Evolutionary conservation across 169 alveolate species (phyloP).

Genomic region (Cryptosporidium baileyi): DNA sequence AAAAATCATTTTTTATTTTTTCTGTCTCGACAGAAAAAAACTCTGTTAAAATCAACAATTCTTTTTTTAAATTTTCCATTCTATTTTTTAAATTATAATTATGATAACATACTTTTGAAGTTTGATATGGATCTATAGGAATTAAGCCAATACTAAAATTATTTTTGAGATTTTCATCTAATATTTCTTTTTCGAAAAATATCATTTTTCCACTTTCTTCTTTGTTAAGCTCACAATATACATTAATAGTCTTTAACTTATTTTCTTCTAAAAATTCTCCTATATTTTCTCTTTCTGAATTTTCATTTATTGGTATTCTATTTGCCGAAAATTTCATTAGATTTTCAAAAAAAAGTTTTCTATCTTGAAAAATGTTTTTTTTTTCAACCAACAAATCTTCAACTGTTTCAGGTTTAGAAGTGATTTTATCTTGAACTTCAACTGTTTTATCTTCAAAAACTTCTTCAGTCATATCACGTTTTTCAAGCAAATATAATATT

Average conservation of each 20-base stretch:
- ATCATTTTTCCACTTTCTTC: not conserved
- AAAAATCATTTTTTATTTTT: too few species aligned
- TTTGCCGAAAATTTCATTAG: not conserved
- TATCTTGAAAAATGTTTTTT: not conserved
- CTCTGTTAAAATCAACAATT: too few species aligned
- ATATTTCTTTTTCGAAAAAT: not conserved
- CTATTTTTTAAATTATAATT: not conserved
- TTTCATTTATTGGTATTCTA: not conserved
- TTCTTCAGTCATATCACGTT: constrained; percentile 11
- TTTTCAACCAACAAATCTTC: not conserved
- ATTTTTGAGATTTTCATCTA: not conserved
- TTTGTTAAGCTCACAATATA: not conserved
- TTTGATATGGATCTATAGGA: not conserved
- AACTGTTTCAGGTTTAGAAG: too few species aligned
- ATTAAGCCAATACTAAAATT: not conserved
- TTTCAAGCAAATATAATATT: not conserved
- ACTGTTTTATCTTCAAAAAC: not conserved
- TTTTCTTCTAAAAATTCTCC: not conserved
- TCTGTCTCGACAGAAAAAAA: too few species aligned
- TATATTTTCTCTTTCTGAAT: not conserved
- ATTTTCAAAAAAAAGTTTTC: not conserved
- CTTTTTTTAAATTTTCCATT: not conserved
- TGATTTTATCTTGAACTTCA: not conserved
- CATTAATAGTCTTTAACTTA: not conserved
- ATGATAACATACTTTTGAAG: not conserved